Conservation (phyloP, 768 basidiomycete genomes). For the Boletus bicolor region DNA sequence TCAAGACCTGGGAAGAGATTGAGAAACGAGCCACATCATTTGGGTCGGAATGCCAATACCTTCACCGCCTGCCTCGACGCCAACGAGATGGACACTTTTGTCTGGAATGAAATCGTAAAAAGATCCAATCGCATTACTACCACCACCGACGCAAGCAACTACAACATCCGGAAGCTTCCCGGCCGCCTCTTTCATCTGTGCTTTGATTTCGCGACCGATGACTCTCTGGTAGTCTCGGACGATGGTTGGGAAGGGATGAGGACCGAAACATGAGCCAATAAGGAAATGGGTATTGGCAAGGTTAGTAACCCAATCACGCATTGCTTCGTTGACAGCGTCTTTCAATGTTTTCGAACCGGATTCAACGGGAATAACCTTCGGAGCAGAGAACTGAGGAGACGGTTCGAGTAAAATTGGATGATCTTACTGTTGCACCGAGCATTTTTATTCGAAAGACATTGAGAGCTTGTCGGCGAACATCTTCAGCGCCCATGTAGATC, state of each 20-base stretch:
- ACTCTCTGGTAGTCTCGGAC: conserved; percentile 3
- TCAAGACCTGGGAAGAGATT: background rate
- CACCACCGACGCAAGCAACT: background rate
- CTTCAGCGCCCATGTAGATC: background rate
- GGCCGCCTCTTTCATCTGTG: background rate
- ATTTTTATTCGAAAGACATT: background rate
- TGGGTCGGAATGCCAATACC: background rate
- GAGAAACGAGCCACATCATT: background rate
- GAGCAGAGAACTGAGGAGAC: background rate
- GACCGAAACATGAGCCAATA: conserved; percentile 1
- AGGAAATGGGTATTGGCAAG: conserved; percentile 1
- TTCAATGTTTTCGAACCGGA: background rate
- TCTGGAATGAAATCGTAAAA: background rate
- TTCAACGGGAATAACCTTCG: background rate
- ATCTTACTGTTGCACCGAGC: background rate
- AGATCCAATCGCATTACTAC: background rate
- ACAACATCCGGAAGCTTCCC: background rate
- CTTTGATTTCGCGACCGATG: background rate
- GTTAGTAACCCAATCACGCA: conserved; percentile 1
- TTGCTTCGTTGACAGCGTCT: conserved; percentile 2
- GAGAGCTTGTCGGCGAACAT: background rate
- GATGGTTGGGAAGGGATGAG: conserved; percentile 1
- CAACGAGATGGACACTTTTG: background rate
- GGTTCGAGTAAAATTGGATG: too few relatives aligned
- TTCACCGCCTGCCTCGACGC: background rate